Base-by-base conservation (phyloP, 495 filamentous ascomycete species). In the Penicillium argentinense region DNA sequence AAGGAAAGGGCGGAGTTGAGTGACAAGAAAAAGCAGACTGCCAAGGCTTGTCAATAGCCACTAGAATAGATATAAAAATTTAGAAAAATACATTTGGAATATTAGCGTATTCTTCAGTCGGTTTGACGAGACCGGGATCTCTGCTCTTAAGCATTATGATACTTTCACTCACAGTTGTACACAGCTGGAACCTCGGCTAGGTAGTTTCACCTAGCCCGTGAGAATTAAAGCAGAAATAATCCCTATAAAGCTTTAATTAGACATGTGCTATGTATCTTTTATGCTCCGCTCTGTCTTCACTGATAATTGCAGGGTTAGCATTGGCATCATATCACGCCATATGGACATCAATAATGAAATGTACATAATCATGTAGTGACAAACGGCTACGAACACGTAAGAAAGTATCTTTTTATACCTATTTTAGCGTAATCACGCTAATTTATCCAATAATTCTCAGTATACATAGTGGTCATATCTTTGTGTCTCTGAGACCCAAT, bases 1-100 rank as follows among this genome's bases (percentile, higher is more conserved):
- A 65, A 67, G 59, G 63, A 74, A 53, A 62, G 75, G 13, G 69
- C 29, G 11, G 21, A 37, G n/a, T 22, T 45, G 9, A 32, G 29
- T 22, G 42, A 46, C 8, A 17, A 41, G 30, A 51, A 51, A 21
- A 39, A 51, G n/a, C n/a, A 16, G 18, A 18, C 5, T 9, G 33
- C 17, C 3, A 36, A 36, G 7, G 33, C 33, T n/a, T 4, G 12
- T 21, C 16, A 28, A 28, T 26, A 9, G 3, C 17, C 28, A 42
- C n/a, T 9, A 5, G 8, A 29, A 16, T 19, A 6, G 16, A 26
- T 16, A n/a, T 6, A 16, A 18, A 24, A n/a, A n/a, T n/a, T n/a
- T n/a, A n/a, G n/a, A n/a, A n/a, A n/a, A n/a, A n/a, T n/a, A n/a
- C n/a, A n/a, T n/a, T n/a, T n/a, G n/a, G n/a, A n/a, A n/a, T n/a